Percentiles rank a stretch among this genome's conserved stretches.
These are phyloP conservation scores for Cytospora chrysosperma DNA, from an alignment of 2,329 filamentous ascomycete species.

Conservation along the genomic window DNA sequence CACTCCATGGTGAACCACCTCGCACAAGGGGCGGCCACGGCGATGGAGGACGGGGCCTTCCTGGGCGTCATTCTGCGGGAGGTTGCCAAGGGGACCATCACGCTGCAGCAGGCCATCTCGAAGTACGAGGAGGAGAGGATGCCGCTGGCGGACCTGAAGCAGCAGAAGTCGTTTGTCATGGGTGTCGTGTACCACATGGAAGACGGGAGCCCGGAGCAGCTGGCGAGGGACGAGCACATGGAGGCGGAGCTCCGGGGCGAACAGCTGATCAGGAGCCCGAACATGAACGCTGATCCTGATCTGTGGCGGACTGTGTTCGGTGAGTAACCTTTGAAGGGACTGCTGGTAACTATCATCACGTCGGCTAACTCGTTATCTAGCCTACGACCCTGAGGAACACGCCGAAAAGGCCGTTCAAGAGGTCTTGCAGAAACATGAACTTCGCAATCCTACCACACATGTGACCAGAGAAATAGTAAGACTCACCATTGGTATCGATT, in stretches of 20 bases:
- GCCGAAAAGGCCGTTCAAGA: neutral
- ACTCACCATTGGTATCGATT: too few relatives aligned
- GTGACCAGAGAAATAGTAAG: constrained; percentile 3
- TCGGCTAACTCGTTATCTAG: neutral
- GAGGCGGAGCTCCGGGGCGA: neutral
- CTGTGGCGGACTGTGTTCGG: constrained; percentile 3
- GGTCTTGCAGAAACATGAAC: neutral
- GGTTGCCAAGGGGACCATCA: constrained; percentile 36
- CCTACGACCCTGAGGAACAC: constrained; percentile 4
- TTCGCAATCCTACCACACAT: neutral
- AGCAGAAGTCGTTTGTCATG: constrained; percentile 41
- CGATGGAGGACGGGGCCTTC: constrained; percentile 45
- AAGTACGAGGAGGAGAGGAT: constrained; percentile 41
- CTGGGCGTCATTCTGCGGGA: constrained; percentile 37
- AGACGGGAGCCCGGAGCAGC: constrained; percentile 33
- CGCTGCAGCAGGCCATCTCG: constrained; percentile 35
- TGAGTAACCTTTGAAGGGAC: neutral
- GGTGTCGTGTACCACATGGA: constrained; percentile 38
- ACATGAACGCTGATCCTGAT: constrained; percentile 18
- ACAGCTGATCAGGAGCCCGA: constrained; percentile 2
- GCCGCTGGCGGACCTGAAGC: constrained; percentile 42
- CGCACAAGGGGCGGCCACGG: constrained; percentile 44
- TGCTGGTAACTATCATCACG: neutral
- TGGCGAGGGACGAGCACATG: constrained; percentile 35
- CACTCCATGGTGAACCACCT: constrained; percentile 44